phyloP scores from a whole-genome alignment of 257 asterid genomes.

The Dorcoceras hygrometricum region DNA sequence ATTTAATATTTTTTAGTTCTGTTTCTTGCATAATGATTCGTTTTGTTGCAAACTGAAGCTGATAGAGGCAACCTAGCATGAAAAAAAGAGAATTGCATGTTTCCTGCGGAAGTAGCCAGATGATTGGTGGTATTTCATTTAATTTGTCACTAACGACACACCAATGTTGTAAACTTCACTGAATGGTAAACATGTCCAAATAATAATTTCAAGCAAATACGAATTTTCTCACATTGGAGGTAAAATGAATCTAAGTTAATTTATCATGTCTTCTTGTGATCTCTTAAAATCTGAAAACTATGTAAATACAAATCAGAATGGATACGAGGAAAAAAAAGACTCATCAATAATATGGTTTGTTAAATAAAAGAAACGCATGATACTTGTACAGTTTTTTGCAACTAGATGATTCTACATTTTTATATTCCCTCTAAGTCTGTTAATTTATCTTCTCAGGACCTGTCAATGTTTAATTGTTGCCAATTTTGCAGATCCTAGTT shows the following conservation, averaged over 20 bases:
- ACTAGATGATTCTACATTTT: not conserved
- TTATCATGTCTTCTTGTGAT: not conserved
- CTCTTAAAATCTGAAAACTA: not conserved
- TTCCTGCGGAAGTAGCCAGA: not conserved
- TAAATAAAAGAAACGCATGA: too few relatives aligned
- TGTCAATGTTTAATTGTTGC: not conserved
- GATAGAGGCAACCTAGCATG: not conserved
- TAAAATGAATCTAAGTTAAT: too few relatives aligned
- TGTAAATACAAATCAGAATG: not conserved
- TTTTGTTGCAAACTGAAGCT: not conserved
- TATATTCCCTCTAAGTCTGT: too few relatives aligned
- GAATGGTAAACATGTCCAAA: not conserved
- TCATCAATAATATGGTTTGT: not conserved
- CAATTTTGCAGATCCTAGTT: constrained; percentile 34
- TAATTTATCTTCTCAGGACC: not conserved
- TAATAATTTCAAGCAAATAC: too few relatives aligned
- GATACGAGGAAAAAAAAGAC: not conserved
- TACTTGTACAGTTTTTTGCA: too few relatives aligned
- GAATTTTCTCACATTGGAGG: not conserved
- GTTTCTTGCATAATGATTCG: not conserved
- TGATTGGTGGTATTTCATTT: not conserved
- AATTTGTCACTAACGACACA: not conserved
- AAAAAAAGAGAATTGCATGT: too few relatives aligned
- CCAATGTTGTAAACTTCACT: not conserved
- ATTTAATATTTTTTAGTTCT: too few relatives aligned